Conservation (phyloP, 148 eudicot species). For the Fagopyrum tataricum region DNA sequence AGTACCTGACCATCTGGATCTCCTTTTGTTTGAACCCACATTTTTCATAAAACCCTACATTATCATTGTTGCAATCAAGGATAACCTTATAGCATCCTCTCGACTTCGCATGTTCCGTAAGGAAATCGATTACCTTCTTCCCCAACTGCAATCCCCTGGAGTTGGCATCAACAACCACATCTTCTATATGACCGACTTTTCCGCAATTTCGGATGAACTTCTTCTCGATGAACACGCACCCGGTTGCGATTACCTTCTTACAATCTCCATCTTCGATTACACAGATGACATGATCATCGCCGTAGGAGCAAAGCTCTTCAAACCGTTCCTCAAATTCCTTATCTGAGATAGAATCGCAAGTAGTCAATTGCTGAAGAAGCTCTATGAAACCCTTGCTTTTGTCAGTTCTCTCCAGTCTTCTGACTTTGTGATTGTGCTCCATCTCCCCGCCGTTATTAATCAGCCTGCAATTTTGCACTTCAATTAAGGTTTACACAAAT, state of each 20-base stretch:
- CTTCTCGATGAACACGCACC: constrained; percentile 74
- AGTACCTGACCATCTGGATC: constrained; percentile 85
- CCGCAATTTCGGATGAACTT: constrained; percentile 81
- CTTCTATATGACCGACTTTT: constrained; percentile 86
- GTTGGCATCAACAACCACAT: constrained; percentile 70
- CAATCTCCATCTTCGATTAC: constrained; percentile 62
- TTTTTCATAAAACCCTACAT: constrained; percentile 60
- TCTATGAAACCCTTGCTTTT: constrained; percentile 73
- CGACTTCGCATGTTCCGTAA: constrained; percentile 49
- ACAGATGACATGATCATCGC: constrained; percentile 67
- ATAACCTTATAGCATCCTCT: constrained; percentile 92
- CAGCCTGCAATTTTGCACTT: not conserved
- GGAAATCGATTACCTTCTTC: constrained; percentile 55
- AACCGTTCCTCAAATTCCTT: constrained; percentile 55
- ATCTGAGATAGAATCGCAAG: constrained; percentile 67
- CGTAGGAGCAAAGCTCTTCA: constrained; percentile 44
- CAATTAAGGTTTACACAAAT: not conserved
- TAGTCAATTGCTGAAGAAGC: constrained; percentile 68
- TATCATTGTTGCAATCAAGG: constrained; percentile 64
- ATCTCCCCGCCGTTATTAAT: not conserved
- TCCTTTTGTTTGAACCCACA: constrained; percentile 75
- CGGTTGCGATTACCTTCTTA: constrained; percentile 68
- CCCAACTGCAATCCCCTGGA: constrained; percentile 70
- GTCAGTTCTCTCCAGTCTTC: constrained; percentile 66
- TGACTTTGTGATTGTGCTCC: constrained; percentile 25